Conservation (phyloP, 2,329 filamentous ascomycete species). For the Dactylellina drechsleri region DNA sequence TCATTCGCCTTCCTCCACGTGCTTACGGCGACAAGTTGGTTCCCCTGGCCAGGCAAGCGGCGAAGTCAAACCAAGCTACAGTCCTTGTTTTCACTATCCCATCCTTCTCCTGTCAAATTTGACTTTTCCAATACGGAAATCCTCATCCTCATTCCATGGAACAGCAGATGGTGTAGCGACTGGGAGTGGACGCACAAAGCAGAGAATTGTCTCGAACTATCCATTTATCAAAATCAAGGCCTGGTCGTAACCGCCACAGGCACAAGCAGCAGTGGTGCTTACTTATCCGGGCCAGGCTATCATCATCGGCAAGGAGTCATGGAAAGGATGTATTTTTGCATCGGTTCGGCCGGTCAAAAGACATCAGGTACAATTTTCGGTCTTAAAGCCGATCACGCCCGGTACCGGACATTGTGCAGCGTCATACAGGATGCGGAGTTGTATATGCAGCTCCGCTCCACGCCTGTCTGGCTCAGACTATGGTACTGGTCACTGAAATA, state of each 20-base stretch:
- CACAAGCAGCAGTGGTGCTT: conserved; percentile 6
- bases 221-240: too few species aligned
- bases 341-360: conserved; percentile 3
- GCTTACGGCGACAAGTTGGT: conserved; percentile 4
- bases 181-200: too few species aligned
- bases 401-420: conserved; percentile 12
- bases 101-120: conserved; percentile 11
- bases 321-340: conserved; percentile 6
- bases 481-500: conserved; percentile 17
- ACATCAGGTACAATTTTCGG: conserved; percentile 11
- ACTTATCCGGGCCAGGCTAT: conserved; percentile 8
- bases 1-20: conserved; percentile 14
- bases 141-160: conserved; percentile 3
- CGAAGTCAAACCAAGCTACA: conserved; percentile 13
- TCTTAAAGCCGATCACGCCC: conserved; percentile 10
- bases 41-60: conserved; percentile 12
- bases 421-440: conserved; percentile 12
- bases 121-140: conserved; percentile 9
- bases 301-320: conserved; percentile 10
- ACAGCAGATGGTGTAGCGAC: neutral
- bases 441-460: conserved; percentile 15
- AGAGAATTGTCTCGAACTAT: too few species aligned
- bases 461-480: conserved; percentile 8
- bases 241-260: neutral
- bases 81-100: conserved; percentile 3